Conservation (phyloP, 2,329 filamentous ascomycete genomes). For the Monosporascus sp. region DNA sequence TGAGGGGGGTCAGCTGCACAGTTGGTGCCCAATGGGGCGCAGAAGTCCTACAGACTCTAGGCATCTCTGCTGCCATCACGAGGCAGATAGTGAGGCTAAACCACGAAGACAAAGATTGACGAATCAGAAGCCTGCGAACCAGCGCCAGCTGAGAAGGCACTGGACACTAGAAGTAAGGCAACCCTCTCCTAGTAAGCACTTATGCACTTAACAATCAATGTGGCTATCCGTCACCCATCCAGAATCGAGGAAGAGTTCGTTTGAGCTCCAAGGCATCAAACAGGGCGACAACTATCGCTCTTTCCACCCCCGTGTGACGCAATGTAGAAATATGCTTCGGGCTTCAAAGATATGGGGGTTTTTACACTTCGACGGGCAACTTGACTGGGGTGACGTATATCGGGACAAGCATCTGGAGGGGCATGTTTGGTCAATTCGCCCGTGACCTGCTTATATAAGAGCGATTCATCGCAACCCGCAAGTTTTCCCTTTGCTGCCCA, state of each 20-base stretch:
- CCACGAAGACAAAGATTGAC: background rate
- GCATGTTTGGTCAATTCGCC: background rate
- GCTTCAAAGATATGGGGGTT: background rate
- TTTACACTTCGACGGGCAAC: background rate
- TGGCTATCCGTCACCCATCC: background rate
- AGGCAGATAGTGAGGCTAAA: background rate
- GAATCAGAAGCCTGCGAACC: background rate
- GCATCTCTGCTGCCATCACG: background rate
- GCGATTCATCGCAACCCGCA: background rate
- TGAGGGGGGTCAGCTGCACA: background rate
- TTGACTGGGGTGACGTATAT: background rate
- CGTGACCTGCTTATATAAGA: background rate
- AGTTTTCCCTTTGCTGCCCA: background rate
- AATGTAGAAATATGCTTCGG: background rate
- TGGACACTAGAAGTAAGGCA: background rate
- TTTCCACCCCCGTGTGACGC: background rate
- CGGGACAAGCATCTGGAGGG: background rate
- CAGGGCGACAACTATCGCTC: background rate
- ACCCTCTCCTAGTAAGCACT: background rate
- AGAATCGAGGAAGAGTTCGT: background rate
- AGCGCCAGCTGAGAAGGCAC: background rate
- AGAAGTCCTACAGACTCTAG: background rate
- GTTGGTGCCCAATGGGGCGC: background rate
- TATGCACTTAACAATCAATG: background rate
- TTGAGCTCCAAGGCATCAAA: background rate